These are phyloP conservation scores for Trichosporon ovoides DNA, from an alignment of 1,284 basidiomycete genomes.

Conservation along the genomic window DNA sequence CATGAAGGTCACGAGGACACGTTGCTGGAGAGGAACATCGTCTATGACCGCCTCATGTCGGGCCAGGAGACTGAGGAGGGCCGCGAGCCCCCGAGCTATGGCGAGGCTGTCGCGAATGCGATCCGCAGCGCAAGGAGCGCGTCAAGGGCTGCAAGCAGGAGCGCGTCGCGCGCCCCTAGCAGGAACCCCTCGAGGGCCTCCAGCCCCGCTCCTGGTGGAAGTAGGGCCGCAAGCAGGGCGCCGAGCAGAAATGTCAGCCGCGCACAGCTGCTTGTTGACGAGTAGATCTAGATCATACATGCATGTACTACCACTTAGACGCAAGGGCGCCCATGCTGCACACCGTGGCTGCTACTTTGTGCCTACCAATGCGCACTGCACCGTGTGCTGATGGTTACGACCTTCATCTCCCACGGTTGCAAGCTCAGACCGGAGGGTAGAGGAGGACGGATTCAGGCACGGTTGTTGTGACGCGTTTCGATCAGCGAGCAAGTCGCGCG, in stretches of 20 bases:
- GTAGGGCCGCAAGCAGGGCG: not conserved
- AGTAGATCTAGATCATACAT: no score
- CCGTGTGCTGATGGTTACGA: no score
- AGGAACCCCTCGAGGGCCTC: no score
- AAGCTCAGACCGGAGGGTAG: not conserved
- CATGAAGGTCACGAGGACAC: conserved; percentile 46
- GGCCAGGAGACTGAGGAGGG: conserved; percentile 62
- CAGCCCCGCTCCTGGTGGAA: not conserved
- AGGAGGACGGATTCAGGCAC: not conserved
- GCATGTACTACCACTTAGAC: no score
- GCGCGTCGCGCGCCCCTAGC: not conserved
- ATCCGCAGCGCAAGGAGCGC: conserved; percentile 16
- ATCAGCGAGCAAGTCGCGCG: no score
- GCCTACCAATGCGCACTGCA: no score
- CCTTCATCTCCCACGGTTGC: no score
- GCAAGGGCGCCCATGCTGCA: no score
- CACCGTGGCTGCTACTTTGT: no score
- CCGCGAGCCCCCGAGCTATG: conserved; percentile 62
- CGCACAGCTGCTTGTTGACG: not conserved
- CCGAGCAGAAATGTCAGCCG: conserved; percentile 8
- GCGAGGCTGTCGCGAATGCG: conserved; percentile 43
- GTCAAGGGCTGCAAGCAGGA: conserved; percentile 5
- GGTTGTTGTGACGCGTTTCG: conserved; percentile 4
- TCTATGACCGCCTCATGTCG: conserved; percentile 55
- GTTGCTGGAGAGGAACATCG: conserved; percentile 46